Evolutionary conservation across 2,329 filamentous ascomycete species (phyloP).

Genomic region (Verruconis gallopava): DNA sequence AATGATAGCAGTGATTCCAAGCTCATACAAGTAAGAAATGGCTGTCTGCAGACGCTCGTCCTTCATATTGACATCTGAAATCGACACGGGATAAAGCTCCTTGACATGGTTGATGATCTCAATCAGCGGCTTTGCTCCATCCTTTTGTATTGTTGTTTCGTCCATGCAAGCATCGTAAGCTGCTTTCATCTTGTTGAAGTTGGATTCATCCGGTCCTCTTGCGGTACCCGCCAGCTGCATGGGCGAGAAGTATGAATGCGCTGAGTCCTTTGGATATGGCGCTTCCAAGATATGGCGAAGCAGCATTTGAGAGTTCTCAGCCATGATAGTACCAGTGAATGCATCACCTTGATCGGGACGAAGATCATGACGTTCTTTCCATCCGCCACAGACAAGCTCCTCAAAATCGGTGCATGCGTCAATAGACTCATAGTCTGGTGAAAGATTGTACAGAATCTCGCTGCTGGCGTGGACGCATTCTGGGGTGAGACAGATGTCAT

Average conservation of each 20-base stretch:
- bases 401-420: constrained; percentile 61
- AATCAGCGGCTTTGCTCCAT: constrained; percentile 44
- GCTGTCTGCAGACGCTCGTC: constrained; percentile 21
- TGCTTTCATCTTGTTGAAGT: constrained; percentile 52
- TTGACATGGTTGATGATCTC: constrained; percentile 36
- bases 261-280: constrained; percentile 3
- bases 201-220: constrained; percentile 36
- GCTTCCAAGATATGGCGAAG: constrained; percentile 9
- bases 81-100: constrained; percentile 2
- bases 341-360: constrained; percentile 6
- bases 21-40: constrained; percentile 33
- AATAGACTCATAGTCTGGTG: constrained; percentile 47
- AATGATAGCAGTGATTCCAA: constrained; percentile 28
- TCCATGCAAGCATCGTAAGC: constrained; percentile 56
- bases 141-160: constrained; percentile 41
- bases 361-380: constrained; percentile 4
- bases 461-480: background rate
- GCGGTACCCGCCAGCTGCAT: background rate
- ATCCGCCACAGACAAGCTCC: constrained; percentile 44
- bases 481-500: background rate
- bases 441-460: constrained; percentile 47
- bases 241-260: background rate
- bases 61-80: background rate
- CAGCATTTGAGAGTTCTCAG: background rate
- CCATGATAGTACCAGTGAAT: constrained; percentile 2